A percentile compares a stretch with the other conserved stretches of the same genome.
Evolutionary conservation across 805 yeast genomes (phyloP).

Genomic region (Lachancea nothofagi): DNA sequence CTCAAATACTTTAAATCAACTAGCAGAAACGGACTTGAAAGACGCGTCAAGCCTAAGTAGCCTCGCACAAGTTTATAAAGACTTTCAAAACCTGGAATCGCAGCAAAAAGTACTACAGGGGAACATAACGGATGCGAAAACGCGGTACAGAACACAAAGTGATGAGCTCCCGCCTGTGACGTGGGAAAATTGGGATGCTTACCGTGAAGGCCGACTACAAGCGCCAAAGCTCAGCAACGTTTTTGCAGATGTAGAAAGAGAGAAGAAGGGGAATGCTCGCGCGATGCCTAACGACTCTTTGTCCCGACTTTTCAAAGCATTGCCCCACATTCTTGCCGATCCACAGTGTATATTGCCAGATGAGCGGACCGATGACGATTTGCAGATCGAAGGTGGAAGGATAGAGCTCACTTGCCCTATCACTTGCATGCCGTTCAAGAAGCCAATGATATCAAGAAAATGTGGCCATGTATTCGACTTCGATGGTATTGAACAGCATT

Average conservation of each 20-base stretch:
- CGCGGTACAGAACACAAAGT: conserved; percentile 13
- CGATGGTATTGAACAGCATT: conserved; percentile 37
- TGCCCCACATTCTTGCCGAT: conserved; percentile 45
- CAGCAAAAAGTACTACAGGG: background rate
- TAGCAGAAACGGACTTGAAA: conserved; percentile 12
- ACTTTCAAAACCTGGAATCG: background rate
- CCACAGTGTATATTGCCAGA: conserved; percentile 62
- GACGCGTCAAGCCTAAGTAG: conserved; percentile 1
- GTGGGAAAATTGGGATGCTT: conserved; percentile 22
- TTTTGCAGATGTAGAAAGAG: conserved; percentile 1
- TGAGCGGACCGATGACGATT: conserved; percentile 45
- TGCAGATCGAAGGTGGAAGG: conserved; percentile 64
- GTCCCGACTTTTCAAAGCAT: conserved; percentile 34
- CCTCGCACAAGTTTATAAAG: conserved; percentile 1
- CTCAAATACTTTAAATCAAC: conserved; percentile 15
- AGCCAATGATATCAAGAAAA: conserved; percentile 48
- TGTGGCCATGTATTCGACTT: conserved; percentile 64
- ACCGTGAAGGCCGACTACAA: conserved; percentile 10
- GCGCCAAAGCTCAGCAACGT: conserved; percentile 19
- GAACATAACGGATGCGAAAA: conserved; percentile 13
- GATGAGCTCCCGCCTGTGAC: conserved; percentile 16
- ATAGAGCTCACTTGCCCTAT: conserved; percentile 67
- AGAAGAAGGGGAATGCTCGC: background rate
- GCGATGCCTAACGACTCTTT: background rate
- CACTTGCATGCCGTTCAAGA: conserved; percentile 44